Conservation (phyloP, 2,329 filamentous ascomycete genomes). For the Hymenoscyphus fraxineus region DNA sequence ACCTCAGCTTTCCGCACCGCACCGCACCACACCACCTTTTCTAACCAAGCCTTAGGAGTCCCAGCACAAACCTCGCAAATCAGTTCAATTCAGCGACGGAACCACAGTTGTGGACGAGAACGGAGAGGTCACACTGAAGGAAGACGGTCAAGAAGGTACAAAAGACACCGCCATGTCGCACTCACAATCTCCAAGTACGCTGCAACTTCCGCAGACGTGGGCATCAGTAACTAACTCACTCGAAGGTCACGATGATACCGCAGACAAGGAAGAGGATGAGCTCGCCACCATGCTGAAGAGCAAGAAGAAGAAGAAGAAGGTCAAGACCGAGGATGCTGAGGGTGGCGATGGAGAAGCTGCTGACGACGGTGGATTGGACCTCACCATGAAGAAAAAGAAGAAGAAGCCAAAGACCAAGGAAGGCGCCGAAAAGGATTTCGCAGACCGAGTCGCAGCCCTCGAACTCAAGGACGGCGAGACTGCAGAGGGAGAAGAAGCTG, state of each 20-base stretch:
- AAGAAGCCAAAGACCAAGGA: slow-evolving; percentile 37
- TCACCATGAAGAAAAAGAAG: slow-evolving; percentile 37
- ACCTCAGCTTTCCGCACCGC: slow-evolving; percentile 21
- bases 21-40: slow-evolving; percentile 24
- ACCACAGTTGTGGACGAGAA: slow-evolving; percentile 84
- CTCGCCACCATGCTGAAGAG: slow-evolving; percentile 65
- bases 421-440: slow-evolving; percentile 34
- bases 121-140: slow-evolving; percentile 75
- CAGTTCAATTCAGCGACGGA: slow-evolving; percentile 88
- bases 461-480: slow-evolving; percentile 32
- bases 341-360: slow-evolving; percentile 50
- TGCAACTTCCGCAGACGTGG: slow-evolving; percentile 51
- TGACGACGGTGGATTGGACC: slow-evolving; percentile 45
- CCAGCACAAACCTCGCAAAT: slow-evolving; percentile 79
- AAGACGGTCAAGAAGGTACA: slow-evolving; percentile 65
- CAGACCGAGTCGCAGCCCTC: slow-evolving; percentile 34
- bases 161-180: slow-evolving; percentile 82
- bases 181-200: slow-evolving; percentile 56
- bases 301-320: slow-evolving; percentile 81
- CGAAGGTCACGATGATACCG: slow-evolving; percentile 37
- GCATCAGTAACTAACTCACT: slow-evolving; percentile 50
- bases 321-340: slow-evolving; percentile 57
- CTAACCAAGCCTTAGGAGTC: slow-evolving; percentile 26
- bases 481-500: slow-evolving; percentile 25
- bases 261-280: slow-evolving; percentile 45